A percentile compares a stretch with the other conserved stretches of the same genome.
These are phyloP conservation scores for Marasmius tenuissimus DNA, from an alignment of 1,284 basidiomycete species.

Conservation along the genomic window DNA sequence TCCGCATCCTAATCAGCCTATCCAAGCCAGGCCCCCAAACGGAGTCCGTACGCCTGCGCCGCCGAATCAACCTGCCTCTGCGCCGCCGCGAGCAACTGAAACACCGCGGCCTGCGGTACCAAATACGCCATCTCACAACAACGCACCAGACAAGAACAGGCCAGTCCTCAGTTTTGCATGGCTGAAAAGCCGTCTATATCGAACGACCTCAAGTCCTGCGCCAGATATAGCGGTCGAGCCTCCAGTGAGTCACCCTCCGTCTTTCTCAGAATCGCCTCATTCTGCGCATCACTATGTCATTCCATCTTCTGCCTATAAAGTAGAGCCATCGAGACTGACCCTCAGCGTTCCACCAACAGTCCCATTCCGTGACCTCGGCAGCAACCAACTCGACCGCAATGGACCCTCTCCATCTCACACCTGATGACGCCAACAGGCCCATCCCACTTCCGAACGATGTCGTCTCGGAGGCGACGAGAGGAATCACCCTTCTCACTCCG, in stretches of 20 bases:
- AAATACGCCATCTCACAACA: not conserved
- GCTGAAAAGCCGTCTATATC: slow-evolving; percentile 12
- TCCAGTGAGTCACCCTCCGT: slow-evolving; percentile 6
- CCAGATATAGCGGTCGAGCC: slow-evolving; percentile 13
- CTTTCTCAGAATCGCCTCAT: not conserved
- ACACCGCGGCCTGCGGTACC: not conserved
- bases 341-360: slow-evolving; percentile 5
- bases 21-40: not conserved
- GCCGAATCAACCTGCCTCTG: not conserved
- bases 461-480: slow-evolving; percentile 11
- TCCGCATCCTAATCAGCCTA: not conserved
- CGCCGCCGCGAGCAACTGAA: not conserved
- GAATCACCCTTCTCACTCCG: slow-evolving; percentile 1
- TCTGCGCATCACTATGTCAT: not conserved
- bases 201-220: slow-evolving; percentile 10
- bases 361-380: not conserved
- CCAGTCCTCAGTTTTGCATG: slow-evolving; percentile 7
- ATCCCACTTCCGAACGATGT: slow-evolving; percentile 13
- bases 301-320: not conserved
- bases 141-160: slow-evolving; percentile 1
- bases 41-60: not conserved
- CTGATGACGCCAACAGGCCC: slow-evolving; percentile 11
- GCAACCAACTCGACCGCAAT: not conserved
- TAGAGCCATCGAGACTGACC: not conserved
- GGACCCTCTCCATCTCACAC: slow-evolving; percentile 10